Evolutionary conservation across 768 basidiomycete species (phyloP).

Genomic region (Termitomyces sp.): DNA sequence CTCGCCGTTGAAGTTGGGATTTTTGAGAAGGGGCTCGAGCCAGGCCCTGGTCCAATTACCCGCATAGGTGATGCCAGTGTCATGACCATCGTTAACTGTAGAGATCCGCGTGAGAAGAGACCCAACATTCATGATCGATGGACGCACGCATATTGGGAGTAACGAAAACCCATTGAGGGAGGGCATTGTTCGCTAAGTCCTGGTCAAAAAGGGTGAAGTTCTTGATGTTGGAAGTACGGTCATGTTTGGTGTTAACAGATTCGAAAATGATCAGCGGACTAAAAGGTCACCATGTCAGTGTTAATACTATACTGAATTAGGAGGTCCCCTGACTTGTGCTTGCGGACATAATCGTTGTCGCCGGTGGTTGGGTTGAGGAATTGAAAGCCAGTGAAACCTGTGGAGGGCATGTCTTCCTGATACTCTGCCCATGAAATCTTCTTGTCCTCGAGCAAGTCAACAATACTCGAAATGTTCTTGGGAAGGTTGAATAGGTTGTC

Average conservation of each 20-base stretch:
- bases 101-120: background rate
- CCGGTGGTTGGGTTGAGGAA: constrained; percentile 22
- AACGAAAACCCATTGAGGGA: constrained; percentile 61
- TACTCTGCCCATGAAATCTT: constrained; percentile 60
- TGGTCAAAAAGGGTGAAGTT: constrained; percentile 64
- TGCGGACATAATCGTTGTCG: constrained; percentile 27
- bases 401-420: constrained; percentile 54
- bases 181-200: constrained; percentile 46
- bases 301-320: background rate
- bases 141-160: constrained; percentile 51
- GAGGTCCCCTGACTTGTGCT: constrained; percentile 26
- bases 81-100: constrained; percentile 51
- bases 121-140: background rate
- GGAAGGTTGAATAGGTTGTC: constrained; percentile 39
- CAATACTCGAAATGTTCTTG: constrained; percentile 50
- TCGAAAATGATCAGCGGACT: constrained; percentile 48
- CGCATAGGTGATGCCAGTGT: constrained; percentile 52
- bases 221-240: constrained; percentile 42
- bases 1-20: constrained; percentile 51
- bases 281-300: background rate
- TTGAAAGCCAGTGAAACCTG: constrained; percentile 43
- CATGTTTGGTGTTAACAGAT: constrained; percentile 40
- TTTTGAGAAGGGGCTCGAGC: constrained; percentile 47
- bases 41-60: constrained; percentile 46
- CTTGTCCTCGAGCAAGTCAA: constrained; percentile 59